Base-by-base conservation (phyloP, 768 basidiomycete species). In the Saitozyma sp. region DNA sequence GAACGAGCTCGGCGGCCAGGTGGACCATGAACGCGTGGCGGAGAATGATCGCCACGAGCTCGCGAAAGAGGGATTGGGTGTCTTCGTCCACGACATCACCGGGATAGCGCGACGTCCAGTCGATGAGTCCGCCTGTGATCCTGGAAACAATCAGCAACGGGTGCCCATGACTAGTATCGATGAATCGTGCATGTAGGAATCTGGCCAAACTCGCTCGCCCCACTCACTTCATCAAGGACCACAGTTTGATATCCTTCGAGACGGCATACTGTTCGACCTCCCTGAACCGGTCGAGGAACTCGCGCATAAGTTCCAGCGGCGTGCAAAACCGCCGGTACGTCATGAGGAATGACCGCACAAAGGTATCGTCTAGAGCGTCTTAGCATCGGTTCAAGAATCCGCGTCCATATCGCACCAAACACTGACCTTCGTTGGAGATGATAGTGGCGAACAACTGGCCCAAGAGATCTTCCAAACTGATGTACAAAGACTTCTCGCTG, bases 61-160 rank as follows among this genome's bases (percentile, higher is more conserved):
- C 54, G 38, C 62, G 61, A 48, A 75, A 72, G 2, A 60, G 14
- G 5, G 57, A 50, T 42, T 65, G 63, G 1, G 66, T 67, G 8
- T 49, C 45, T 2, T 53, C 39, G 50, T 64, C 57, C 9, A 63
- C 59, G 13, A 79, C 61, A 53, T 79, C 78, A 3, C 78, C 78
- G 3, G 78, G 78, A 61, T 79, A 77, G 10, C 59, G 53, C 8
- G 58, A 56, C 8, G 73, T 65, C 78, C 78, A 79, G 29, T 77
- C 71, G 10, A 73, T 61, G 14, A 75, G 55, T 5, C 67, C 74
- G 6, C 74, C 71, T 6, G 59, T 66, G 42, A 75, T 16, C 42
- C 74, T 75, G 52, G 5, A 17, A 29, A 39, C 29, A 29, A 5
- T 29, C 29, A 29, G 29, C 5, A 5, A 29, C 29, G 29, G 2